Base-by-base conservation (phyloP, 768 basidiomycete species). In the Naganishia randhawae region DNA sequence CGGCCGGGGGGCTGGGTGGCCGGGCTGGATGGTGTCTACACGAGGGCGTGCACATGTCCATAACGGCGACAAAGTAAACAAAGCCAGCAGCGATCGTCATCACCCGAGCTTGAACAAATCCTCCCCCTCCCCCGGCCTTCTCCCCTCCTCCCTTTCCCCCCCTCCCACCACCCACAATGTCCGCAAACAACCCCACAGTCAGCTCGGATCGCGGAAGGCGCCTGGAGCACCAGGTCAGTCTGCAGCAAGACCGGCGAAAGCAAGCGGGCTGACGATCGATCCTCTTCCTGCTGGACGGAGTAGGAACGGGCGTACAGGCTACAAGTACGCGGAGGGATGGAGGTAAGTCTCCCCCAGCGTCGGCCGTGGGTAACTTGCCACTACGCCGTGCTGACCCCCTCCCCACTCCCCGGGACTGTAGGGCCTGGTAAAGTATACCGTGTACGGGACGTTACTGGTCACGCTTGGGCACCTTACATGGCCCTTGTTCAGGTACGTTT, bases 391-490 rank as follows among this genome's bases (percentile, higher is more conserved):
- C 7, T 48, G n/a, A 48, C 14, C 16, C 25, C 45, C 7, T 48
- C 25, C 7, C 6, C n/a, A n/a, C n/a, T 48, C n/a, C 6, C 16
- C n/a, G 29, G 37, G 6, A 10, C 1, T 17, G 41, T 50, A 77
- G 74, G 78, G 78, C 1, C 73, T 72, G 11, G 65, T 73, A 22
- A 70, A 75, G 67, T 77, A 76, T 73, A 80, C 78, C 6, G 68
- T 75, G 1, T 78, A 76, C 55, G 76, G 77, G 5, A 65, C 73
- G 19, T 51, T 77, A 29, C 71, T 71, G 8, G 72, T 72, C 57
- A 73, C 72, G 3, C 45, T 77, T 22, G 76, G 69, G 17, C 76
- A 80, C 67, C 71, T 66, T n/a, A 70, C 74, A n/a, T 78, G 73
- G 71, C 78, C 78, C 4, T 32, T 70, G 10, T 80, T 80, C 66